phyloP scores from a whole-genome alignment of 345 rosid genomes.

The Sisymbrium altissimum region DNA sequence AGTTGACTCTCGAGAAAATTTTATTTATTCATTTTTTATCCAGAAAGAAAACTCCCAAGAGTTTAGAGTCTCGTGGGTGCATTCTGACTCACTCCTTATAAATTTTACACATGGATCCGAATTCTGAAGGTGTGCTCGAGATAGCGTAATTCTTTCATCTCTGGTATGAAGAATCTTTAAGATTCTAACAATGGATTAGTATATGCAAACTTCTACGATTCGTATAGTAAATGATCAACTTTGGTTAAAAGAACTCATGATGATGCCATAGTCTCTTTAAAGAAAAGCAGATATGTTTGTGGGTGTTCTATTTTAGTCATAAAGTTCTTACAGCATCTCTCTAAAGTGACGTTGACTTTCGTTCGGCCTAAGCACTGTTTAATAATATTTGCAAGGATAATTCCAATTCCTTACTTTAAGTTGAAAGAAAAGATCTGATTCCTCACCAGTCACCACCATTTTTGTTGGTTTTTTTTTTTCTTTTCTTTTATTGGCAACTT shows the following conservation, averaged over 20 bases:
- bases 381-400: conserved; percentile 27
- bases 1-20: conserved; percentile 46
- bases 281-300: conserved; percentile 23
- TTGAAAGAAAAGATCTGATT: conserved; percentile 31
- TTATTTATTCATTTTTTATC: conserved; percentile 50
- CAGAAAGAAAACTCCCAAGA: conserved; percentile 9
- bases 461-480: conserved; percentile 11
- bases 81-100: conserved; percentile 36
- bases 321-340: conserved; percentile 27
- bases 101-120: conserved; percentile 29
- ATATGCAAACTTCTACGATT: conserved; percentile 5
- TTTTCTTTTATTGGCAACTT: conserved; percentile 32
- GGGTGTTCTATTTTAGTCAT: conserved; percentile 26
- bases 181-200: conserved; percentile 8
- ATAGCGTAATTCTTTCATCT: conserved; percentile 30
- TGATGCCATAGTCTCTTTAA: conserved; percentile 22
- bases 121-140: conserved; percentile 5
- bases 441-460: conserved; percentile 24
- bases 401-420: conserved; percentile 19
- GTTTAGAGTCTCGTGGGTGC: conserved; percentile 31
- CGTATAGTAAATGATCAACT: conserved; percentile 18
- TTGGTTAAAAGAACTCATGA: background rate
- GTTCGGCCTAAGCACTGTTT: conserved; percentile 11
- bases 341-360: conserved; percentile 36
- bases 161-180: conserved; percentile 21